A percentile compares a stretch with the other conserved stretches of the same genome.
Evolutionary conservation across 1,284 basidiomycete genomes (phyloP).

Genomic region (Cystobasidiaceae sp.): DNA sequence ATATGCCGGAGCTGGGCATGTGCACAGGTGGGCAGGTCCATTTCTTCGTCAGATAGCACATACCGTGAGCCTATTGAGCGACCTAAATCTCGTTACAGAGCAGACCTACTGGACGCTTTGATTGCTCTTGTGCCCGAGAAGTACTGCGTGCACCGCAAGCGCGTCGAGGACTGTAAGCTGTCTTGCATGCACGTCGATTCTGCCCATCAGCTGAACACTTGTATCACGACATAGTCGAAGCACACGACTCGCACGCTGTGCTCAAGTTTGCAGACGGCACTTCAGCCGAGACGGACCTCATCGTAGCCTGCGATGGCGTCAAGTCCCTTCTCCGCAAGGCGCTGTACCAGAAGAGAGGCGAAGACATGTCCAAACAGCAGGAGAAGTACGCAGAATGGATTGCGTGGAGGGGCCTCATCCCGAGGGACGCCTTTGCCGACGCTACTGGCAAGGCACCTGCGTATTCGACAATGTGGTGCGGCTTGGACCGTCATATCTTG

Average conservation of each 20-base stretch:
- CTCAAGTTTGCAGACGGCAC: constrained; percentile 11
- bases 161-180: neutral
- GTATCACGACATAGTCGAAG: neutral
- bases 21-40: constrained; percentile 26
- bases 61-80: neutral
- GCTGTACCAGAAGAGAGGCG: constrained; percentile 33
- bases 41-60: neutral
- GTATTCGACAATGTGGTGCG: constrained; percentile 40
- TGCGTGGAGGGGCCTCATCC: constrained; percentile 39
- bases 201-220: neutral
- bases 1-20: constrained; percentile 9
- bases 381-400: constrained; percentile 40
- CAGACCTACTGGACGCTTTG: constrained; percentile 35
- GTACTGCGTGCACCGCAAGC: neutral
- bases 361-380: constrained; percentile 28
- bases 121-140: constrained; percentile 21
- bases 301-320: constrained; percentile 44
- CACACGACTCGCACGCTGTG: constrained; percentile 18
- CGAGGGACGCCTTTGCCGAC: constrained; percentile 33
- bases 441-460: constrained; percentile 37
- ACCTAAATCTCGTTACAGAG: constrained; percentile 9
- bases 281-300: constrained; percentile 33
- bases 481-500: constrained; percentile 39
- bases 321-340: constrained; percentile 38
- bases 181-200: too few species aligned